Evolutionary conservation across 2,329 filamentous ascomycete species (phyloP).

Genomic region (Aureobasidium sp.): DNA sequence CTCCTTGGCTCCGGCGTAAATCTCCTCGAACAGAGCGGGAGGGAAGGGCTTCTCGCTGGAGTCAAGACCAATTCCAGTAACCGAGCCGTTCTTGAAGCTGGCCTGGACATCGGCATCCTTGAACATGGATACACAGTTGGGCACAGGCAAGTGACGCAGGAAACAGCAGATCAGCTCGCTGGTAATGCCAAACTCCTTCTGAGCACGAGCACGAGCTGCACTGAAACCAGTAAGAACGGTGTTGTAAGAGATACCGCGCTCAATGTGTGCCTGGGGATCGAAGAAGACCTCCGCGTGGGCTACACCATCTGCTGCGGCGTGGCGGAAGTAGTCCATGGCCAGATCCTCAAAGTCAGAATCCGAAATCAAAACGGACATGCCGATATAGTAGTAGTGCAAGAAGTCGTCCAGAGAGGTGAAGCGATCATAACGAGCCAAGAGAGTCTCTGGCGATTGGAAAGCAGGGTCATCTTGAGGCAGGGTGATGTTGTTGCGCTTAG

Average conservation of each 20-base stretch:
- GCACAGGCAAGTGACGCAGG: slow-evolving; percentile 58
- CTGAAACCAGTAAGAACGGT: slow-evolving; percentile 58
- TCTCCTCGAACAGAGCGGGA: slow-evolving; percentile 49
- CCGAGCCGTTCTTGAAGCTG: slow-evolving; percentile 41
- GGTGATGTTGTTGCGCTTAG: slow-evolving; percentile 55
- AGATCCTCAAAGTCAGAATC: slow-evolving; percentile 63
- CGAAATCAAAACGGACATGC: slow-evolving; percentile 60
- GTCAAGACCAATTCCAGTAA: slow-evolving; percentile 60
- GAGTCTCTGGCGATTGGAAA: slow-evolving; percentile 52
- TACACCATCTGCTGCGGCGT: slow-evolving; percentile 56
- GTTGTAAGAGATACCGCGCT: slow-evolving; percentile 53
- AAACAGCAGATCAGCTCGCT: slow-evolving; percentile 64
- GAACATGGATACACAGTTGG: slow-evolving; percentile 45
- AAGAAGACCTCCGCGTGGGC: slow-evolving; percentile 73
- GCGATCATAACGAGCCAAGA: slow-evolving; percentile 55
- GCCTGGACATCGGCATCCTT: slow-evolving; percentile 34
- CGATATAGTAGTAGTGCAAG: slow-evolving; percentile 69
- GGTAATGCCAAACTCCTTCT: slow-evolving; percentile 55
- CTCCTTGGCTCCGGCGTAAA: slow-evolving; percentile 49
- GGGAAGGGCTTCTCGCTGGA: slow-evolving; percentile 45
- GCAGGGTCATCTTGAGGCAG: slow-evolving; percentile 51
- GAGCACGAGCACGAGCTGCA: slow-evolving; percentile 52
- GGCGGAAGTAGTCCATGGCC: slow-evolving; percentile 62
- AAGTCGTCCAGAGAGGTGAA: slow-evolving; percentile 71
- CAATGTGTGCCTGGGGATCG: slow-evolving; percentile 67